Percentiles rank a stretch among this genome's conserved stretches.
Conservation (phyloP, 257 asterid genomes). For the Henckelia pumila region DNA sequence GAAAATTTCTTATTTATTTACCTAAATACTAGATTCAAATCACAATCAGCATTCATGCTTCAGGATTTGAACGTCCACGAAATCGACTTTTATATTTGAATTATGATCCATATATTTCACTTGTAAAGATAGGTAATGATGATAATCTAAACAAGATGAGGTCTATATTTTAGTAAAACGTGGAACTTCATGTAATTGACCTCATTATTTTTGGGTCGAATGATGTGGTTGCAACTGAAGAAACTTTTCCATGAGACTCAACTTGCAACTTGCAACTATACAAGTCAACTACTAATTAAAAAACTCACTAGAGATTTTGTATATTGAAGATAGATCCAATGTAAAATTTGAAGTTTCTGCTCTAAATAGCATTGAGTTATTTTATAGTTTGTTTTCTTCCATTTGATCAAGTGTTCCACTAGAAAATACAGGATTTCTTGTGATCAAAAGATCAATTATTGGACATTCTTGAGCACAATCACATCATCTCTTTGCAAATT, state of each 20-base stretch:
- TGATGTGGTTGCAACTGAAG: neutral
- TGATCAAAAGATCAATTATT: too few species aligned
- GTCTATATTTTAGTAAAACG: neutral
- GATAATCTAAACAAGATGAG: neutral
- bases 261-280: conserved; percentile 4
- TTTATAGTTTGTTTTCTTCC: neutral
- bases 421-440: neutral
- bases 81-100: too few species aligned
- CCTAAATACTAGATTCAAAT: too few species aligned
- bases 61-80: too few species aligned
- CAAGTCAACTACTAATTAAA: neutral
- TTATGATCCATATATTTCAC: too few species aligned
- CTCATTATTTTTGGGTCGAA: conserved; percentile 3
- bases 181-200: neutral
- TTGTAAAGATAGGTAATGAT: neutral
- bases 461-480: neutral
- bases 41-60: too few species aligned
- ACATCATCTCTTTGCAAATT: neutral
- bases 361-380: neutral
- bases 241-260: neutral
- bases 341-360: conserved; percentile 4
- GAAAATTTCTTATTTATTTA: too few species aligned
- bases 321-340: neutral
- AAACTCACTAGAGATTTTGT: neutral
- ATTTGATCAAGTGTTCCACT: neutral